phyloP scores from a whole-genome alignment of 805 yeast genomes.

The Babjeviella inositovora region DNA sequence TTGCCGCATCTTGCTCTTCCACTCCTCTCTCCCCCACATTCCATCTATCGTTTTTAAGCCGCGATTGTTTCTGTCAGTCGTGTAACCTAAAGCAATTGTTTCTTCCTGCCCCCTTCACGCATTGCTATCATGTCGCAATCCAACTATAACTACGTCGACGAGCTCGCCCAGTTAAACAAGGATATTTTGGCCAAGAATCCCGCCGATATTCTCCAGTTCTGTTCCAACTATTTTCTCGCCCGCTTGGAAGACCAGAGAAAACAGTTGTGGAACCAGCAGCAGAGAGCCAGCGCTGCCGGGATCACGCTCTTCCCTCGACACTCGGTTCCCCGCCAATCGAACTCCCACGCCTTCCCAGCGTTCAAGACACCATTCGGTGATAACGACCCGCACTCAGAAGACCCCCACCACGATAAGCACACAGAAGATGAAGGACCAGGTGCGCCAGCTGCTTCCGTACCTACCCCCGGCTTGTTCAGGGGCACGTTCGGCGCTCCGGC shows the following conservation, averaged over 20 bases:
- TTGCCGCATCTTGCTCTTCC: no score
- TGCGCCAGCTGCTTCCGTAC: slow-evolving; percentile 1
- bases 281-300: slow-evolving; percentile 31
- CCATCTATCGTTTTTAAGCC: no score
- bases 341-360: slow-evolving; percentile 18
- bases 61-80: no score
- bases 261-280: slow-evolving; percentile 30
- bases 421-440: slow-evolving; percentile 2
- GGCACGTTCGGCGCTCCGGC: no score
- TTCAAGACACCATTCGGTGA: slow-evolving; percentile 50
- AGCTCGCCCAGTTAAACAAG: slow-evolving; percentile 46
- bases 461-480: no score
- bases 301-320: slow-evolving; percentile 21
- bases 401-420: slow-evolving; percentile 13
- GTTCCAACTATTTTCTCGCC: slow-evolving; percentile 54
- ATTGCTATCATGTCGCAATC: no score
- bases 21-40: no score
- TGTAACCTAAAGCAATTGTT: no score
- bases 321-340: slow-evolving; percentile 5
- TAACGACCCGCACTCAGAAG: slow-evolving; percentile 43
- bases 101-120: no score
- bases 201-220: slow-evolving; percentile 54
- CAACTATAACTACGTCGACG: slow-evolving; percentile 29
- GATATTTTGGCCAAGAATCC: slow-evolving; percentile 43
- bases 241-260: slow-evolving; percentile 45